Base-by-base conservation (phyloP, 768 basidiomycete genomes). In the Hypholoma fasciculare region DNA sequence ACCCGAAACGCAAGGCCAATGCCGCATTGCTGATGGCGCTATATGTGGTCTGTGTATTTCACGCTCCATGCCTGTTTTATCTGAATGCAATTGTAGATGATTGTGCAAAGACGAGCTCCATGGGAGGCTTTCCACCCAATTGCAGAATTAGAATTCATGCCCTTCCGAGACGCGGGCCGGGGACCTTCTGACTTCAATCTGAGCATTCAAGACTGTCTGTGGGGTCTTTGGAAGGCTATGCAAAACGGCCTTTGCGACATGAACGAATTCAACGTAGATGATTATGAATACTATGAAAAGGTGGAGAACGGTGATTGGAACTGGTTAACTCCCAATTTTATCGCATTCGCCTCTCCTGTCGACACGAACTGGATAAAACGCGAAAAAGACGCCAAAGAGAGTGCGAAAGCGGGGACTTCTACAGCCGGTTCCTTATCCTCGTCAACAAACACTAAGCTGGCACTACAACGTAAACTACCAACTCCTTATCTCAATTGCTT, bases 281-380 rank as follows among this genome's bases (percentile, higher is more conserved):
- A 96, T 61, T 98, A 98, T 69, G 93, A 95, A 71, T 89, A 78
- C 69, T 96, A 95, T 71, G 96, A 98, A 70, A 95, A 95, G 73
- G 94, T 96, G 43, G 93, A 94, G 73, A 94, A 94, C 67, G 91
- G 92, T 13, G 94, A 96, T 71, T 95, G 94, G 90, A 96, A 96
- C 67, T 96, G 92, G 92, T 81, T 94, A 73, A 93, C 92, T 0
- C 92, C 92, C 1, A 83, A 89, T 61, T 94, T 95, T 67, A 90
- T 98, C 65, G 94, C 96, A 11, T 96, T 98, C 65, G 96, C 96
- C 3, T 95, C 93, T 0, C 96, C 95, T 0, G 84, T 92, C 61
- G 93, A 96, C 68, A 77, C 84, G 0, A 77, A 78, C 39, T 96
- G 89, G 85, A 80, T 94, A 65, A 93, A 93, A 74, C 81, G 75